Percentiles rank a stretch among this genome's conserved stretches.
Conservation (phyloP, 2,329 filamentous ascomycete genomes). For the Fusarium anthophilum region DNA sequence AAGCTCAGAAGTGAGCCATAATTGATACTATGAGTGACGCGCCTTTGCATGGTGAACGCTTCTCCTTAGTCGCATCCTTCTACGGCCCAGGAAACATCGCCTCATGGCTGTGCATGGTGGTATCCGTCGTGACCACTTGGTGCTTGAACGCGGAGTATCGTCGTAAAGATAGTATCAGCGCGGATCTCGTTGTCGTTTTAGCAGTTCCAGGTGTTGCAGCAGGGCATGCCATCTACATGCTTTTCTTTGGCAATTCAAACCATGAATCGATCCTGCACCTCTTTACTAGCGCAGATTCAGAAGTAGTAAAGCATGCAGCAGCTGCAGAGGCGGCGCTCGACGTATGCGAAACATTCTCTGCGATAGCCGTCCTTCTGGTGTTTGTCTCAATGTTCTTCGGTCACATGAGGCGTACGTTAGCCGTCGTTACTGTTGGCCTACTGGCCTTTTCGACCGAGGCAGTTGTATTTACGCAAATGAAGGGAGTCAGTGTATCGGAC, state of each 20-base stretch:
- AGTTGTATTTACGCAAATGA: not conserved
- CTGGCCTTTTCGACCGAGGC: not conserved
- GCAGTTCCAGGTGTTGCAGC: not conserved
- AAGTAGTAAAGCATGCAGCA: not conserved
- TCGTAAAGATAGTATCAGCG: not conserved
- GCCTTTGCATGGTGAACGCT: not conserved
- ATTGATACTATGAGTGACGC: not conserved
- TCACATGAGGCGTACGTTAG: not conserved
- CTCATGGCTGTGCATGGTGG: not conserved
- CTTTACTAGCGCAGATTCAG: not conserved
- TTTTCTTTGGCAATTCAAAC: not conserved
- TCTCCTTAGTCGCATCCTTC: not conserved
- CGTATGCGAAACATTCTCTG: not conserved
- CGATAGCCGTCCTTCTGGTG: not conserved
- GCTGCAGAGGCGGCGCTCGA: not conserved
- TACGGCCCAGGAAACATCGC: not conserved
- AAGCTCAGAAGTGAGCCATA: not conserved
- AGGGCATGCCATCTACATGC: not conserved
- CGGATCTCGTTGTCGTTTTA: not conserved
- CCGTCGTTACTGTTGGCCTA: not conserved
- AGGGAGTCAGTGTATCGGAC: not conserved
- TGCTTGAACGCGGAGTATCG: not conserved
- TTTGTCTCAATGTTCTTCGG: not conserved
- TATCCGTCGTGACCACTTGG: not conserved
- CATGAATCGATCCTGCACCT: not conserved